Base-by-base conservation (phyloP, 768 basidiomycete genomes). In the Leccinum imitatum region DNA sequence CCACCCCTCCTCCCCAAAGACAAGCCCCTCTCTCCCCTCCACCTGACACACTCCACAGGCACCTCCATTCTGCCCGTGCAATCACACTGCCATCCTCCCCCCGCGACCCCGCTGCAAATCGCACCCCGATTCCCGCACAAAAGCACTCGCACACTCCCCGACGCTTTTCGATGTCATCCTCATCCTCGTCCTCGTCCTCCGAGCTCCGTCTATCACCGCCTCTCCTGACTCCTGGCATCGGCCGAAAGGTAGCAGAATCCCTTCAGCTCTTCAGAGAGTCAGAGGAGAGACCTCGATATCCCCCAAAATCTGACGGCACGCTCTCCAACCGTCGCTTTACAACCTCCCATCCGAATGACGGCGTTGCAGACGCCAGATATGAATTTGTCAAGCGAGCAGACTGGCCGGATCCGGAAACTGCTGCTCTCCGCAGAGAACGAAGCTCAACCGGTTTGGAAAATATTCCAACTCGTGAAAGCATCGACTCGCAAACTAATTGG, bases 381-480 rank as follows among this genome's bases (percentile, higher is more conserved):
- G 84, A 91, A 77, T 91, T 91, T 66, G 89, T 92, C 51, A 91
- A 90, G 70, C 84, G 91, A 47, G 86, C 91, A 15, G 91, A 90
- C 64, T 92, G 91, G 91, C 89, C 88, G 1, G 90, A 90, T 71
- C 83, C 88, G 44, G 91, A 91, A 75, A 78, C 83, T 6, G 87
- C 85, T 57, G 87, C 86, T 19, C 77, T 86, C 53, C 79, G 89
- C 58, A 78, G 89, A 59, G 87, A 89, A 69, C 85, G 82, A 71
- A 91, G 89, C 68, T 77, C 80, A 37, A 83, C 85, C 19, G 79
- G 78, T 21, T 70, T 89, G 57, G 84, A 88, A 59, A 79, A 83
- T 19, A 77, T 80, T 17, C 78, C 77, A 67, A 81, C 83, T n/a
- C 77, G 82, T 61, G 87, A 87, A 53, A 77, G 72, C 62, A 59